Evolutionary conservation across 352 stramenopile species (phyloP).

Genomic region (Globisporangium nodosum): DNA sequence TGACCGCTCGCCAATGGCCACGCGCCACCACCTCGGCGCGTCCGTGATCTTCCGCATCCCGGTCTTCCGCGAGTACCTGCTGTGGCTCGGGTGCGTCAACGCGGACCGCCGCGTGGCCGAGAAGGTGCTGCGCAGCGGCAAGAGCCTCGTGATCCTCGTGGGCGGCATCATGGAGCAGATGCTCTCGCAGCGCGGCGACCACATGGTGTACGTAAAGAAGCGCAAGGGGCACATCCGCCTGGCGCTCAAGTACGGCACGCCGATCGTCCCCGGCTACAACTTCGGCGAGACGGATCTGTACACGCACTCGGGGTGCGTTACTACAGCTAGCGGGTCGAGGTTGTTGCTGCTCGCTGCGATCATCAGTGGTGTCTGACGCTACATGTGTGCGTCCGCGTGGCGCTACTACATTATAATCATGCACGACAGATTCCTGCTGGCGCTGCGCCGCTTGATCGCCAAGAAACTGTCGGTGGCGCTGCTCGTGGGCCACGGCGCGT

Average conservation of each 20-base stretch:
- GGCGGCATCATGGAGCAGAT: conserved; percentile 83
- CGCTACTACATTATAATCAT: background rate
- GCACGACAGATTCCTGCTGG: conserved; percentile 38
- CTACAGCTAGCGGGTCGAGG: background rate
- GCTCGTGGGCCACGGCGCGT: conserved; percentile 51
- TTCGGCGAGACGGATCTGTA: conserved; percentile 85
- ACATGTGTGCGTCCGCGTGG: background rate
- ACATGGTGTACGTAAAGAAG: conserved; percentile 75
- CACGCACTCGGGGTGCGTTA: conserved; percentile 57
- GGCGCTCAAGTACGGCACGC: conserved; percentile 64
- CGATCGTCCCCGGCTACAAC: conserved; percentile 71
- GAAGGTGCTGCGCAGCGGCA: conserved; percentile 52
- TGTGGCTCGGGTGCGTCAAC: conserved; percentile 79
- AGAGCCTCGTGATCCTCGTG: conserved; percentile 78
- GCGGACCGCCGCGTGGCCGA: conserved; percentile 56
- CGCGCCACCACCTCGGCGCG: conserved; percentile 58
- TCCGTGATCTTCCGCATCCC: conserved; percentile 75
- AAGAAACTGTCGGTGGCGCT: conserved; percentile 65
- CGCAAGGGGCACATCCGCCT: conserved; percentile 82
- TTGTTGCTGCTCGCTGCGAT: too few relatives aligned
- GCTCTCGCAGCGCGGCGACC: conserved; percentile 60
- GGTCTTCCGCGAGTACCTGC: conserved; percentile 66
- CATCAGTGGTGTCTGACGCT: background rate
- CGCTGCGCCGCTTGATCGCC: conserved; percentile 63
- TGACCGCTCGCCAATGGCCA: conserved; percentile 55